Base-by-base conservation (phyloP, 257 asterid genomes). In the Verbascum thapsus region DNA sequence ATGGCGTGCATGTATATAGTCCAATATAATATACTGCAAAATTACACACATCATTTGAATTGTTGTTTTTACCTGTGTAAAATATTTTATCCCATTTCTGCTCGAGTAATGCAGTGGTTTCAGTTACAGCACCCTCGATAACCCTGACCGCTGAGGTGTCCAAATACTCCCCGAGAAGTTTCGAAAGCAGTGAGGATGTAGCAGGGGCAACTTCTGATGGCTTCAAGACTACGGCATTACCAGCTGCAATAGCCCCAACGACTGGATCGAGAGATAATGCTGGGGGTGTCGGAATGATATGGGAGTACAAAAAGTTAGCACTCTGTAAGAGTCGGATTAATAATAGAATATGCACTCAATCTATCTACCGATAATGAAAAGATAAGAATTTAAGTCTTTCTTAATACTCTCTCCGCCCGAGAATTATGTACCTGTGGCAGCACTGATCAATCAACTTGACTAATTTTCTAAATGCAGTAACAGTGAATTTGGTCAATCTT, bases 171-270 rank as follows among this genome's bases (percentile, higher is more conserved):
- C 79, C 82, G 10, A 90, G 60, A 67, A 90, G 92, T 56, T 79
- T 79, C 5, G 89, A 69, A 11, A 88, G 86, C 47, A 85, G 38
- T 2, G 88, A 71, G 0, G 96, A 85, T 23, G 91, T 78, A 35
- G 94, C 98, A 0, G 84, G 76, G 61, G 87, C 78, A 5, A 75
- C 63, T 68, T 81, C 87, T 0, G 87, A 81, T 18, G 84, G 94
- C 81, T 90, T 90, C 78, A 90, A 67, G 32, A 90, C 94, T 34
- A 90, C 91, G 16, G 85, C 78, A 70, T 90, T 90, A 9, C 98
- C 98, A 50, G 98, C 98, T 37, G 98, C 95, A 50, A 90, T 76
- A 19, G 98, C 98, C 71, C 96, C 96, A n/a, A 88, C 68, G 58
- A 87, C 74, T 7, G 98, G 98, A 22, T 85, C 95, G 20, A 90